Evolutionary conservation across 768 basidiomycete species (phyloP).

Genomic region (Naganishia friedmannii): DNA sequence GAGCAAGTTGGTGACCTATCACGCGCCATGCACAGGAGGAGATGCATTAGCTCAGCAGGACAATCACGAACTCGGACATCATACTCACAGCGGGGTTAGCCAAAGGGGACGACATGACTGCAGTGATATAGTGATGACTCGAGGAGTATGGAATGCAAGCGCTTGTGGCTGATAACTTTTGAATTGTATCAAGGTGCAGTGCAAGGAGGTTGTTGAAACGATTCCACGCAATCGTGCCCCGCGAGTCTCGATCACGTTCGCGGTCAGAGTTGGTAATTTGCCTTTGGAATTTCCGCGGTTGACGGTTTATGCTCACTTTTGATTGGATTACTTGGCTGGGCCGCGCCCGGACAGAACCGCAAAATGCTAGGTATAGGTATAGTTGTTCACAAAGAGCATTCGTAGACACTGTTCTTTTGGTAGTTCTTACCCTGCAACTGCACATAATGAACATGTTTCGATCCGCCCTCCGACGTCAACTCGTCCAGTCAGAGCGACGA

Average conservation of each 20-base stretch:
- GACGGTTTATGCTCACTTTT: neutral
- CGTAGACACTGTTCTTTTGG: neutral
- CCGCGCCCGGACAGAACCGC: conserved; percentile 15
- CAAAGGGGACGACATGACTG: conserved; percentile 18
- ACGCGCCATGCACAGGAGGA: too few relatives aligned
- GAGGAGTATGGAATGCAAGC: neutral
- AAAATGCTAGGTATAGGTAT: neutral
- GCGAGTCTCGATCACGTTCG: neutral
- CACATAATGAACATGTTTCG: conserved; percentile 24
- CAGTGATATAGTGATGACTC: neutral
- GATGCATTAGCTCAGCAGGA: neutral
- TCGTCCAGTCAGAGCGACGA: conserved; percentile 29
- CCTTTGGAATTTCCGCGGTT: neutral
- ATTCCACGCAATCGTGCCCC: conserved; percentile 6
- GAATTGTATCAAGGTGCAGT: neutral
- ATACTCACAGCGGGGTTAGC: conserved; percentile 23
- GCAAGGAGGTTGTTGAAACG: too few relatives aligned
- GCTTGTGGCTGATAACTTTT: neutral
- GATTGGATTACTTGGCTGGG: neutral
- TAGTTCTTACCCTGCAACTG: conserved; percentile 1
- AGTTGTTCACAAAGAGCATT: neutral
- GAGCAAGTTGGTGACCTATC: conserved; percentile 73
- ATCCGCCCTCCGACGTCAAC: conserved; percentile 34
- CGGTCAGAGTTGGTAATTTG: neutral
- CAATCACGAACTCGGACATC: neutral